Base-by-base conservation (phyloP, 2,329 filamentous ascomycete species). In the Cytospora piceae region DNA sequence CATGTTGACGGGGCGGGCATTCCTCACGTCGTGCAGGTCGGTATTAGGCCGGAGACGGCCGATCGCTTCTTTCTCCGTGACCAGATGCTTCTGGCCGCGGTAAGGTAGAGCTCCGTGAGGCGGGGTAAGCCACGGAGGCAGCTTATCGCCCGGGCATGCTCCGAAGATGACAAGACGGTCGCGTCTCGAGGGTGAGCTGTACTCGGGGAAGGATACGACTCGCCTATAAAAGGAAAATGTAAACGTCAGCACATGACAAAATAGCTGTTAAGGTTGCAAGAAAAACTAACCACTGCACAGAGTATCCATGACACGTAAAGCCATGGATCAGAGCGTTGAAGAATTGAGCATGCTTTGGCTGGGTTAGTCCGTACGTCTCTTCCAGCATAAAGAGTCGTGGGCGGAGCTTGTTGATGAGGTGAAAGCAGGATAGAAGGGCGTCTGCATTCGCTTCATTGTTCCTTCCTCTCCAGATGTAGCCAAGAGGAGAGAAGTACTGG, bases 351-450 rank as follows among this genome's bases (percentile, higher is more conserved):
- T 89, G 87, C 0, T 79, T 74, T 0, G 82, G 76, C 22, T 81
- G 79, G 0, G 84, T 74, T 0, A 96, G 82, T 0, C 91, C 92
- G 61, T 86, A 88, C 0, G 92, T 94, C 72, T 96, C 90, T 70
- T 96, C 93, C 0, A 96, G 78, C 0, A 92, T 96, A 1, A 91
- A 84, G 0, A 95, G 72, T 0, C 92, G 82, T 0, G 92, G 91
- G 0, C 82, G 83, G 0, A 83, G 74, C 39, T 83, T 83, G 6
- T 83, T 75, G 0, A 94, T 77, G 0, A 93, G 74, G 2, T 83
- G 75, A 0, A 79, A 76, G 59, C 85, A 85, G 0, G 81, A 77
- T 67, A 83, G 85, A 0, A 88, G 72, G 0, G 82, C 82, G 1
- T 87, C 86, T 0, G 85, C 86, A 69, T 96, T 95, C 0, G 77